Evolutionary conservation across 2,329 filamentous ascomycete genomes (phyloP).

Genomic region (Epichloe glyceriae): DNA sequence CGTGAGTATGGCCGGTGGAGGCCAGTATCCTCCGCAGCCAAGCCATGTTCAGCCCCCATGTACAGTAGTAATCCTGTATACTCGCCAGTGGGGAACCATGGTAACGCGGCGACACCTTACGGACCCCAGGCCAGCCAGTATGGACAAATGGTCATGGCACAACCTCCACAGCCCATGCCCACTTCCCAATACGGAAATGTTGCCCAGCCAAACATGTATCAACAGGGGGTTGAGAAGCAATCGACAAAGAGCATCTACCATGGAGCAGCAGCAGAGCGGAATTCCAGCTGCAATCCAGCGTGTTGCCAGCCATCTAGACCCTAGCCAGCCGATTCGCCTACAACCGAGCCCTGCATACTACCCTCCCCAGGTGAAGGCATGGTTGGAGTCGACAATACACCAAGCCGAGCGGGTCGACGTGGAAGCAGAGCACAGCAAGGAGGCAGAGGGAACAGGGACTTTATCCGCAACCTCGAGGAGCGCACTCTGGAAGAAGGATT

Average conservation of each 20-base stretch:
- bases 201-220: constrained; percentile 43
- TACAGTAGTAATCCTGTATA: constrained; percentile 82
- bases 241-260: constrained; percentile 83
- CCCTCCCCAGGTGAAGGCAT: constrained; percentile 82
- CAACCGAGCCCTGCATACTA: constrained; percentile 97
- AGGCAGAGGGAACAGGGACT: constrained; percentile 60
- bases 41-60: constrained; percentile 47
- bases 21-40: constrained; percentile 32
- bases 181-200: constrained; percentile 48
- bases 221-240: constrained; percentile 57
- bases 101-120: constrained; percentile 58
- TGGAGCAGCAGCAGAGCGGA: constrained; percentile 88
- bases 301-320: constrained; percentile 91
- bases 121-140: constrained; percentile 59
- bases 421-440: constrained; percentile 58
- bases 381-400: constrained; percentile 46
- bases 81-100: constrained; percentile 36
- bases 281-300: constrained; percentile 88
- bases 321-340: constrained; percentile 81
- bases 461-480: constrained; percentile 90
- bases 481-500: constrained; percentile 88
- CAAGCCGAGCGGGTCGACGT: constrained; percentile 51
- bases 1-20: constrained; percentile 28
- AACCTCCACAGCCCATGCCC: constrained; percentile 52
- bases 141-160: constrained; percentile 59